A percentile compares a stretch with the other conserved stretches of the same genome.
These are phyloP conservation scores for Blastobotrys capitulatus DNA, from an alignment of 1,139 yeast genomes.

Conservation along the genomic window DNA sequence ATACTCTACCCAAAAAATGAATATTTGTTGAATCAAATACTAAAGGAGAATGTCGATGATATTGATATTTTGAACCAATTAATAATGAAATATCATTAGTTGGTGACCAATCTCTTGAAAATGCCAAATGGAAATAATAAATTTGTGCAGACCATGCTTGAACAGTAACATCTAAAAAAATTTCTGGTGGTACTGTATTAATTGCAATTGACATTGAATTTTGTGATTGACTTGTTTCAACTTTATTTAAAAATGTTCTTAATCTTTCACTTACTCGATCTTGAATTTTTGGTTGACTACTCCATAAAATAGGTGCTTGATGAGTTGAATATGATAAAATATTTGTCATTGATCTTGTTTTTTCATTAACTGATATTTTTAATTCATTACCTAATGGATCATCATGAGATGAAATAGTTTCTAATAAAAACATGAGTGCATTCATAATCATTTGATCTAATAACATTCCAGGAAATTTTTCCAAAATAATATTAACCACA, in stretches of 20 bases:
- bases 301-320: slow-evolving; percentile 24
- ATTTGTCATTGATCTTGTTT: slow-evolving; percentile 40
- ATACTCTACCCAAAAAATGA: slow-evolving; percentile 70
- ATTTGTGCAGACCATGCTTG: slow-evolving; percentile 34
- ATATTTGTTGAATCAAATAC: slow-evolving; percentile 67
- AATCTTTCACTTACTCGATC: slow-evolving; percentile 25
- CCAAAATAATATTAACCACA: slow-evolving; percentile 43
- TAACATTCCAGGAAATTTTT: slow-evolving; percentile 50
- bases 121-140: slow-evolving; percentile 34
- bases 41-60: slow-evolving; percentile 49
- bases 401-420: slow-evolving; percentile 42
- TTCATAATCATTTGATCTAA: slow-evolving; percentile 45
- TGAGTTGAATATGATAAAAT: slow-evolving; percentile 25
- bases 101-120: slow-evolving; percentile 63
- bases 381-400: slow-evolving; percentile 42
- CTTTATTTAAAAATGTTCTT: slow-evolving; percentile 21
- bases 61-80: slow-evolving; percentile 39
- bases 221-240: slow-evolving; percentile 14
- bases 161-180: slow-evolving; percentile 30
- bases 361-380: slow-evolving; percentile 39
- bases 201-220: slow-evolving; percentile 11
- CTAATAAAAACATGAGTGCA: slow-evolving; percentile 38
- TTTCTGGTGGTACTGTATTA: slow-evolving; percentile 29
- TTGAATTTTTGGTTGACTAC: slow-evolving; percentile 22
- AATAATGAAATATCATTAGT: slow-evolving; percentile 54